phyloP scores from a whole-genome alignment of 805 yeast genomes.

The Metschnikowia gelsemii region DNA sequence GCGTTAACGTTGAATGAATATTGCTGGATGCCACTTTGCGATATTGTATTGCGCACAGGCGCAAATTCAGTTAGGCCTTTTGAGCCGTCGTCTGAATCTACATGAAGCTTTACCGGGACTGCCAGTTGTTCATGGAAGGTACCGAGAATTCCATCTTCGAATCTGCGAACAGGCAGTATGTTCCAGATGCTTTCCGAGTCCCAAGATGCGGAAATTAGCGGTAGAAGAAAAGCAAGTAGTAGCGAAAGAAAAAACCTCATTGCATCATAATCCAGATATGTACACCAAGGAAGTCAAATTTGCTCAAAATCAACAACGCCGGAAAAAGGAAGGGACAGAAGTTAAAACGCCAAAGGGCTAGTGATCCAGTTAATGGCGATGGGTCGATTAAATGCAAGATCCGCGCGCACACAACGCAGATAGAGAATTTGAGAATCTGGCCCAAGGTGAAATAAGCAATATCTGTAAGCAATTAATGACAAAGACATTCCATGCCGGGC shows the following conservation, averaged over 20 bases:
- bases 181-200: background rate
- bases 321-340: too few species aligned
- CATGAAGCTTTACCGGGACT: background rate
- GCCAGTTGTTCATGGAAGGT: conserved; percentile 2
- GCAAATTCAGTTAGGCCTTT: conserved; percentile 36
- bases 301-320: too few species aligned
- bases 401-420: too few species aligned
- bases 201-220: background rate
- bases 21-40: conserved; percentile 39
- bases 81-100: conserved; percentile 10
- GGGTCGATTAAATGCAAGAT: too few species aligned
- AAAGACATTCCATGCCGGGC: too few species aligned
- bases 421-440: too few species aligned
- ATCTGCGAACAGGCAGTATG: background rate
- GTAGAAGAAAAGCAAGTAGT: background rate
- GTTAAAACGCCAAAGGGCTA: too few species aligned
- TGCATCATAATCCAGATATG: background rate
- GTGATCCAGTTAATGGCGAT: too few species aligned
- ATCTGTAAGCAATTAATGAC: too few species aligned
- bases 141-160: conserved; percentile 1
- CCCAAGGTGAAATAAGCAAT: too few species aligned
- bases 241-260: background rate
- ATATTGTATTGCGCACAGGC: conserved; percentile 37
- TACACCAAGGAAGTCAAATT: background rate
- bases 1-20: conserved; percentile 47